Conservation (phyloP, 2,329 filamentous ascomycete genomes). For the Monilinia aucupariae region DNA sequence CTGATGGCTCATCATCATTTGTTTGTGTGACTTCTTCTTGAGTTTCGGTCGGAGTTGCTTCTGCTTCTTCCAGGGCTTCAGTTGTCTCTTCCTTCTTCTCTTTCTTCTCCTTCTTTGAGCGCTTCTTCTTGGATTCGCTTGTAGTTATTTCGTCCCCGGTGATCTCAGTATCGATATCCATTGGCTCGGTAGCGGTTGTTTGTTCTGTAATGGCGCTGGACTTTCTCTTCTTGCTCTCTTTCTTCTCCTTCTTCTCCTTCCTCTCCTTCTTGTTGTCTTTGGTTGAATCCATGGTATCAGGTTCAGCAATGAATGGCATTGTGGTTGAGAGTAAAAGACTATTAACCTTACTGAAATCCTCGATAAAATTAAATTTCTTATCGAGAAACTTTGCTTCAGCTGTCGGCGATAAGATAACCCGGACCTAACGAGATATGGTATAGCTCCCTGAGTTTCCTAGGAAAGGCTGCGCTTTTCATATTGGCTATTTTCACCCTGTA, state of each 20-base stretch:
- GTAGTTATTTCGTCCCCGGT: neutral
- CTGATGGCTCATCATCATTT: constrained; percentile 13
- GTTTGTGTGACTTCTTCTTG: constrained; percentile 1
- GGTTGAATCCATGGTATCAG: neutral
- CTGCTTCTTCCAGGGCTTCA: neutral
- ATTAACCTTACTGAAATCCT: neutral
- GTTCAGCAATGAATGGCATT: constrained; percentile 12
- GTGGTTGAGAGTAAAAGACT: neutral
- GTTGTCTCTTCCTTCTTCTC: constrained; percentile 1
- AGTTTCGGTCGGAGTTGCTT: neutral
- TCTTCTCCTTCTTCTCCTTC: constrained; percentile 7
- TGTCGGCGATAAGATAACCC: constrained; percentile 13
- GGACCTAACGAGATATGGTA: constrained; percentile 8
- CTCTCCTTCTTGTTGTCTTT: constrained; percentile 4
- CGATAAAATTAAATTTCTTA: constrained; percentile 16
- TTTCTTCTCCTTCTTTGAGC: constrained; percentile 17
- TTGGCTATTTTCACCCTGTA: constrained; percentile 9
- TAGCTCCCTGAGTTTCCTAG: neutral
- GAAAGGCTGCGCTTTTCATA: constrained; percentile 6
- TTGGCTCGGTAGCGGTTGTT: neutral
- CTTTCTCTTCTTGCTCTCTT: constrained; percentile 25
- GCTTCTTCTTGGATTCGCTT: constrained; percentile 19
- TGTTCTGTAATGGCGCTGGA: constrained; percentile 17
- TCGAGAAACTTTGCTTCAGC: constrained; percentile 14
- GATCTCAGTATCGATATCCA: constrained; percentile 12